Evolutionary conservation across 1,139 yeast genomes (phyloP).

Genomic region (Kodamaea derodonti): DNA sequence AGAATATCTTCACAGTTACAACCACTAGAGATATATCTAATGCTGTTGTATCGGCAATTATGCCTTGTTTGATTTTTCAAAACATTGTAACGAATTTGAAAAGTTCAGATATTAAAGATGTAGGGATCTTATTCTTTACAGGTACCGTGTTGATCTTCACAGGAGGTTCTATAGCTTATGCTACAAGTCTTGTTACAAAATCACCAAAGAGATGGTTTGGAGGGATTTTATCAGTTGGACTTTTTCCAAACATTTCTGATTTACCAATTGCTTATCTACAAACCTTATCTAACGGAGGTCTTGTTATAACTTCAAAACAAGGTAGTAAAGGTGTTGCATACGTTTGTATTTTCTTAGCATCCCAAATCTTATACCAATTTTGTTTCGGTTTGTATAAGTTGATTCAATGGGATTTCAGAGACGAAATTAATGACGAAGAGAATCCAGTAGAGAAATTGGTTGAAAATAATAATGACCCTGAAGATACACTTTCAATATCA

Average conservation of each 20-base stretch:
- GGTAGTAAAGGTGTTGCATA: constrained; percentile 83
- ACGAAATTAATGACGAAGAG: constrained; percentile 5
- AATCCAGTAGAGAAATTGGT: constrained; percentile 1
- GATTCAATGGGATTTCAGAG: constrained; percentile 67
- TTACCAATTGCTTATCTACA: constrained; percentile 87
- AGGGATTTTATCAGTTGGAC: constrained; percentile 63
- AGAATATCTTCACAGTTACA: constrained; percentile 66
- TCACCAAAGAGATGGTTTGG: constrained; percentile 77
- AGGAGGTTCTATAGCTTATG: constrained; percentile 35
- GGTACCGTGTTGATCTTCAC: constrained; percentile 42
- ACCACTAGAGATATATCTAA: constrained; percentile 72
- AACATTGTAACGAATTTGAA: constrained; percentile 70
- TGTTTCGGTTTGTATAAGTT: constrained; percentile 71
- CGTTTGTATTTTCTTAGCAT: constrained; percentile 72
- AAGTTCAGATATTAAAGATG: constrained; percentile 66
- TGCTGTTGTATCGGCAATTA: constrained; percentile 63
- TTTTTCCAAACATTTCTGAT: constrained; percentile 73
- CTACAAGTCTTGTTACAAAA: constrained; percentile 33
- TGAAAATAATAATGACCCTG: not conserved
- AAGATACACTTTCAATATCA: not conserved
- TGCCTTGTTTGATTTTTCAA: constrained; percentile 77
- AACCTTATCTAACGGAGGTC: constrained; percentile 65
- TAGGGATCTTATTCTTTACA: constrained; percentile 68
- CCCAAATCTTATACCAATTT: constrained; percentile 69
- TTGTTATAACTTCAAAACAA: constrained; percentile 51